Base-by-base conservation (phyloP, 768 basidiomycete species). In the Leccinum ochraceum region DNA sequence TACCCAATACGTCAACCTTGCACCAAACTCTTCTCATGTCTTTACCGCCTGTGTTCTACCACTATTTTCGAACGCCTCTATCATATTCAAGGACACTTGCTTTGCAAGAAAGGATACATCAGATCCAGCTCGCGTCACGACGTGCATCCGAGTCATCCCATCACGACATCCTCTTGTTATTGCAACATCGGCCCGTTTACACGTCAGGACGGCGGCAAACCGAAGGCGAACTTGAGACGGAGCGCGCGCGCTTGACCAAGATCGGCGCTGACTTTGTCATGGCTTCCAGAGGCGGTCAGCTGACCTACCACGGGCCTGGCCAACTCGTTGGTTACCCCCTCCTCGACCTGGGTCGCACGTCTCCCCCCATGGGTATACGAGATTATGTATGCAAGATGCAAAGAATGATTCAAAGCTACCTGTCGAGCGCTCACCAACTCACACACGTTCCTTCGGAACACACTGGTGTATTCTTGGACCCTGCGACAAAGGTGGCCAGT, bases 251-350 rank as follows among this genome's bases (percentile, higher is more conserved):
- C 22, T 78, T 98, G n/a, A 83, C 81, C 3, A 70, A 79, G 32
- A 79, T 93, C 24, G 96, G 96, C 26, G 96, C 96, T 0, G 93
- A 97, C 70, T 95, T 95, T 68, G 83, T 91, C 42, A 77, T 84
- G 24, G 86, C 94, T 3, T 81, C 85, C 56, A 81, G 97, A 56
- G 97, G 97, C 14, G 97, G 97, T 3, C 89, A 98, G 76, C 82
- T 94, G 59, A 99, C 97, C 2, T 99, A 93, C 74, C 97, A 99
- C 73, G 97, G 97, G 0, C 95, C 97, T 2, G 97, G 97, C 6
- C 97, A 99, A 76, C 80, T 99, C 67, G 91, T 98, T 16, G 97
- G 95, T 30, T 99, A 99, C 72, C 94, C 95, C 2, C 80, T 98
- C 55, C 80, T 98, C 54, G 96, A 98, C 77, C 83, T 98, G 20